Percentiles rank a stretch among this genome's conserved stretches.
Evolutionary conservation across 495 filamentous ascomycete genomes (phyloP).

Genomic region (Trypethelium eluteriae): DNA sequence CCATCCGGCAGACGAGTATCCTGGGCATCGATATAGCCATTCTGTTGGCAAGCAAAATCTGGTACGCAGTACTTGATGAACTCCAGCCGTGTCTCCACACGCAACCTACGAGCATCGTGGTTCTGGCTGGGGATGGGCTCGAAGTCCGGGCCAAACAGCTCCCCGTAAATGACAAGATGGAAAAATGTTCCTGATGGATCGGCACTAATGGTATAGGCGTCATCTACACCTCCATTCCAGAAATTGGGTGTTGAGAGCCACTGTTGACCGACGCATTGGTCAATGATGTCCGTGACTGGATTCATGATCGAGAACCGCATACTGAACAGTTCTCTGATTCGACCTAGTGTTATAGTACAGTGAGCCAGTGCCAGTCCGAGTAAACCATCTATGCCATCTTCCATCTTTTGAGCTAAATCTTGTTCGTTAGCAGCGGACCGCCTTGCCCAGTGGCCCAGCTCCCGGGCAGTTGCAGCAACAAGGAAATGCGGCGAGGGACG

Average conservation of each 20-base stretch:
- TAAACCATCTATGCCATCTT: conserved; percentile 31
- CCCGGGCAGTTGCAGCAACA: conserved; percentile 30
- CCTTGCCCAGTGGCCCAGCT: conserved; percentile 36
- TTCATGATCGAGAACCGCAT: conserved; percentile 34
- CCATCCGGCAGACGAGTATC: too few species aligned
- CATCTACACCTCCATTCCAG: conserved; percentile 35
- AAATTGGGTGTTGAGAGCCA: conserved; percentile 32
- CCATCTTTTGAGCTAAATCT: conserved; percentile 19
- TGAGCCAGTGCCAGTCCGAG: conserved; percentile 32
- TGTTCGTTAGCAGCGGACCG: conserved; percentile 25
- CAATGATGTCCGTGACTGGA: conserved; percentile 34
- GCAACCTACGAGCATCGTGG: conserved; percentile 12
- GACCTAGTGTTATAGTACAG: conserved; percentile 32
- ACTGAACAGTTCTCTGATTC: conserved; percentile 33
- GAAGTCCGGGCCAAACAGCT: conserved; percentile 34
- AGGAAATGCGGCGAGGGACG: conserved; percentile 37
- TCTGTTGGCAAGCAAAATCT: conserved; percentile 16
- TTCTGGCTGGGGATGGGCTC: conserved; percentile 20
- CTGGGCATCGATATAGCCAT: too few species aligned
- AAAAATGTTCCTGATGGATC: conserved; percentile 30
- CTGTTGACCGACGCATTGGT: conserved; percentile 32
- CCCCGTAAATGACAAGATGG: conserved; percentile 37
- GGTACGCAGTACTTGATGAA: conserved; percentile 38
- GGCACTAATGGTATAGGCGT: conserved; percentile 31
- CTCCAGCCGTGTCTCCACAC: conserved; percentile 31